Percentiles rank a stretch among this genome's conserved stretches.
Conservation (phyloP, 345 rosid species). For the Eucalyptus pauciflora region DNA sequence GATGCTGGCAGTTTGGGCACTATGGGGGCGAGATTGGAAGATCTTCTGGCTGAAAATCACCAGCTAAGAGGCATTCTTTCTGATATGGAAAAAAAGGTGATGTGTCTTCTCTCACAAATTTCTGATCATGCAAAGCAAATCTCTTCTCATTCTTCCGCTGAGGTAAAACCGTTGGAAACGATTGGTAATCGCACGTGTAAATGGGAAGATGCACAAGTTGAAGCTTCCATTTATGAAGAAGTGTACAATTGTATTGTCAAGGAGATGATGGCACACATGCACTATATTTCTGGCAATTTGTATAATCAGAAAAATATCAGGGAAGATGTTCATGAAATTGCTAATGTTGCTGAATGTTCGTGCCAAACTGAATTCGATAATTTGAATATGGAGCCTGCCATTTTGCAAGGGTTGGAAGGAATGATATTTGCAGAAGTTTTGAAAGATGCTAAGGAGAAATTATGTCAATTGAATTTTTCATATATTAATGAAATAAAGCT, state of each 20-base stretch:
- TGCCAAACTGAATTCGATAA: conserved; percentile 26
- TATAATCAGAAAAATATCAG: neutral
- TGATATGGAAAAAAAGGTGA: conserved; percentile 23
- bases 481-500: conserved; percentile 18
- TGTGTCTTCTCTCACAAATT: conserved; percentile 22
- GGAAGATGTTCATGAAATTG: conserved; percentile 9
- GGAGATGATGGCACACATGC: conserved; percentile 18
- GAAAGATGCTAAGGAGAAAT: conserved; percentile 49
- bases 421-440: conserved; percentile 35
- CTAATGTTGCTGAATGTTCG: neutral
- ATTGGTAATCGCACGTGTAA: conserved; percentile 21
- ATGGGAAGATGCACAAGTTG: conserved; percentile 34
- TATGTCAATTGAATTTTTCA: conserved; percentile 15
- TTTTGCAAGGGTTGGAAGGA: conserved; percentile 26
- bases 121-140: conserved; percentile 39
- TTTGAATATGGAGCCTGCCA: conserved; percentile 17
- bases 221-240: conserved; percentile 35
- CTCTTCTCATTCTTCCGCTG: conserved; percentile 16
- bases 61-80: conserved; percentile 30
- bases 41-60: conserved; percentile 39
- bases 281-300: neutral
- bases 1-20: conserved; percentile 16
- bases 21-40: conserved; percentile 32
- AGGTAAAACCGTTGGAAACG: conserved; percentile 20
- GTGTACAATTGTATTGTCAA: conserved; percentile 32